Conservation (phyloP, 2,329 filamentous ascomycete species). For the Podosphaera xanthii region DNA sequence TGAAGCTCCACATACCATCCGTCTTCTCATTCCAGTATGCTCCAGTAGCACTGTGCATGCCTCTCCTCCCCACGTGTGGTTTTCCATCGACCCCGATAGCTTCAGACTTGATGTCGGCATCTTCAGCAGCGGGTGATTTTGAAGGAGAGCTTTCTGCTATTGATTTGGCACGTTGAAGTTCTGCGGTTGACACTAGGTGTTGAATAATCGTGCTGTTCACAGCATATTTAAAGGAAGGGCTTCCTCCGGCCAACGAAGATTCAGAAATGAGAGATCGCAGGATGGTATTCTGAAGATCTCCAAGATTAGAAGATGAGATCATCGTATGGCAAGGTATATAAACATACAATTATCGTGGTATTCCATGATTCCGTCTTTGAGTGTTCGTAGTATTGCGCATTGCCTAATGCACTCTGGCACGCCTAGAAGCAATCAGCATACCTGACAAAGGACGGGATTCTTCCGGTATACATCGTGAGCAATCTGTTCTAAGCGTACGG, state of each 20-base stretch:
- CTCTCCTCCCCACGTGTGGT: constrained; percentile 59
- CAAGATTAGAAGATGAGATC: constrained; percentile 4
- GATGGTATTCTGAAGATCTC: constrained; percentile 39
- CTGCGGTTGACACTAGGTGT: constrained; percentile 51
- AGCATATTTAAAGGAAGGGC: constrained; percentile 69
- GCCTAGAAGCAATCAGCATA: constrained; percentile 29
- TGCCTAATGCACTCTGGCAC: constrained; percentile 55
- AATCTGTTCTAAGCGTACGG: constrained; percentile 63
- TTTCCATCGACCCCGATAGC: constrained; percentile 34
- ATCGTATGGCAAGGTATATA: neutral
- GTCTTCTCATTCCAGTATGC: constrained; percentile 83
- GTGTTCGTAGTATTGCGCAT: constrained; percentile 67
- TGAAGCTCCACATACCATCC: constrained; percentile 77
- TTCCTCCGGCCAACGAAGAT: constrained; percentile 33
- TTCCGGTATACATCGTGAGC: constrained; percentile 42
- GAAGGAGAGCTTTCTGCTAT: constrained; percentile 13
- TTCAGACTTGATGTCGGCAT: constrained; percentile 19
- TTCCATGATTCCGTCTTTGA: constrained; percentile 73
- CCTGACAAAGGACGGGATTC: too few relatives aligned
- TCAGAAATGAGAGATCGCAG: constrained; percentile 59
- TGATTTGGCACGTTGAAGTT: constrained; percentile 35
- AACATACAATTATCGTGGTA: constrained; percentile 66
- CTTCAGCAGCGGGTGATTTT: neutral
- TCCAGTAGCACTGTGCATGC: constrained; percentile 71
- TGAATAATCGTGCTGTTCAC: constrained; percentile 98